phyloP scores from a whole-genome alignment of 768 basidiomycete species.

The Termitomyces sp. region DNA sequence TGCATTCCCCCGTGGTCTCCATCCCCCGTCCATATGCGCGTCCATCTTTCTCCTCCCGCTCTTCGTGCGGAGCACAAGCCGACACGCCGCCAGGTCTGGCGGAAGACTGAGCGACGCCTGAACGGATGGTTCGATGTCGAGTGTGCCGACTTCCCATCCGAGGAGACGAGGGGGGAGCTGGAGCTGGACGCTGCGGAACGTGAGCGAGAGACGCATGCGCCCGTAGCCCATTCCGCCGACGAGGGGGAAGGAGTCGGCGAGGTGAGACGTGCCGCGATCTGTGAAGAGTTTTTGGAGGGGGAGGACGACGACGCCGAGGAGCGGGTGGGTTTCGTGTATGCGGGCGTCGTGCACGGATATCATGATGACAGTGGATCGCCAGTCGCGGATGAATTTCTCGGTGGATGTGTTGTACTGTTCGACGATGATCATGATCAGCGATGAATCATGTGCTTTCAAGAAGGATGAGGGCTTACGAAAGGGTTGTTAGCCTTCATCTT shows the following conservation, averaged over 20 bases:
- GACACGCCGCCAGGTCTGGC: slow-evolving; percentile 34
- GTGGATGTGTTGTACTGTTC: slow-evolving; percentile 58
- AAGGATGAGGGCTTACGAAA: slow-evolving; percentile 28
- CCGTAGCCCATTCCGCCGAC: slow-evolving; percentile 70
- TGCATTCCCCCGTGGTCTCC: slow-evolving; percentile 26
- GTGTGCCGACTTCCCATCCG: slow-evolving; percentile 70
- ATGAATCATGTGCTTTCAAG: neutral
- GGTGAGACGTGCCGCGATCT: slow-evolving; percentile 38
- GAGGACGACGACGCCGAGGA: slow-evolving; percentile 69
- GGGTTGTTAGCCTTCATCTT: slow-evolving; percentile 44
- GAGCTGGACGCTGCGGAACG: slow-evolving; percentile 65
- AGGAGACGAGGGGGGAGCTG: slow-evolving; percentile 52
- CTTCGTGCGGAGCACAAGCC: slow-evolving; percentile 35
- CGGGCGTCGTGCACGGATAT: slow-evolving; percentile 63
- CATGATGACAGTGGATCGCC: slow-evolving; percentile 53
- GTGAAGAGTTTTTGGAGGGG: slow-evolving; percentile 42
- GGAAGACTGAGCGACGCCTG: slow-evolving; percentile 25
- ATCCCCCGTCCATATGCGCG: slow-evolving; percentile 25
- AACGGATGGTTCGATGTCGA: slow-evolving; percentile 43
- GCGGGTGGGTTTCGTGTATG: slow-evolving; percentile 57
- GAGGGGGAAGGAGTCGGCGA: slow-evolving; percentile 59
- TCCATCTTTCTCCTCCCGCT: slow-evolving; percentile 35
- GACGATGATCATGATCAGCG: neutral
- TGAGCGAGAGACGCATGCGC: slow-evolving; percentile 57
- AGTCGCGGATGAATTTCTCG: slow-evolving; percentile 67